These are phyloP conservation scores for Coniferiporia sulphurascens DNA, from an alignment of 1,284 basidiomycete species.

Conservation along the genomic window DNA sequence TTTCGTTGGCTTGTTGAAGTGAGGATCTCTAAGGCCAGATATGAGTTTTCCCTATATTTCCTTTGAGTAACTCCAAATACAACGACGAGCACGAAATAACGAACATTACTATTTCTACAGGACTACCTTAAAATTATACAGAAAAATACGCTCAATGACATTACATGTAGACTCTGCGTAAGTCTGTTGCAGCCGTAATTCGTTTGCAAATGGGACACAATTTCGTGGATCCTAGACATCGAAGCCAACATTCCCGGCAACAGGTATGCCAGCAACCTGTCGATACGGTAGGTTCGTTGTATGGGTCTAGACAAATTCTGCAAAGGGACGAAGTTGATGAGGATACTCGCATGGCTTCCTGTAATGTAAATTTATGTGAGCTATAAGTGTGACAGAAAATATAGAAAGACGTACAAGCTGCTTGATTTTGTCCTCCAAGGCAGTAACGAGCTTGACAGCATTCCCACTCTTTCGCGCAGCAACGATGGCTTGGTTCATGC, in stretches of 20 bases:
- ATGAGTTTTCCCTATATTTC: constrained; percentile 39
- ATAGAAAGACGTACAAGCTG: constrained; percentile 43
- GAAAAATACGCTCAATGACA: background rate
- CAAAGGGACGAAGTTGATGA: constrained; percentile 50
- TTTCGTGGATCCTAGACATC: constrained; percentile 73
- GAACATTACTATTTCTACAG: background rate
- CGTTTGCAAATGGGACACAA: constrained; percentile 81
- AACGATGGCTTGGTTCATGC: constrained; percentile 45
- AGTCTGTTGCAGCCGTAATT: constrained; percentile 66
- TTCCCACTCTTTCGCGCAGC: constrained; percentile 46
- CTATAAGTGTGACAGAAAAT: constrained; percentile 8
- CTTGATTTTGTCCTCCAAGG: constrained; percentile 57
- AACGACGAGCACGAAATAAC: background rate
- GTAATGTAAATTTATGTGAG: constrained; percentile 3
- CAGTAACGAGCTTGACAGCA: constrained; percentile 40
- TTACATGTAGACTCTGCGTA: constrained; percentile 63
- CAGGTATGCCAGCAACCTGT: constrained; percentile 84
- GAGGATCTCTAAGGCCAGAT: constrained; percentile 77
- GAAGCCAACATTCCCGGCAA: constrained; percentile 74
- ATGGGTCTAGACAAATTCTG: constrained; percentile 73
- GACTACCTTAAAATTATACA: background rate
- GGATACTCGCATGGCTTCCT: constrained; percentile 45
- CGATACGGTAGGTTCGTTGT: constrained; percentile 72
- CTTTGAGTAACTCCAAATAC: background rate
- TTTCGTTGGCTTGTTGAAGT: constrained; percentile 42